Percentiles rank a stretch among this genome's conserved stretches.
Conservation (phyloP, 305 asterid species). For the Fraxinus ornus region DNA sequence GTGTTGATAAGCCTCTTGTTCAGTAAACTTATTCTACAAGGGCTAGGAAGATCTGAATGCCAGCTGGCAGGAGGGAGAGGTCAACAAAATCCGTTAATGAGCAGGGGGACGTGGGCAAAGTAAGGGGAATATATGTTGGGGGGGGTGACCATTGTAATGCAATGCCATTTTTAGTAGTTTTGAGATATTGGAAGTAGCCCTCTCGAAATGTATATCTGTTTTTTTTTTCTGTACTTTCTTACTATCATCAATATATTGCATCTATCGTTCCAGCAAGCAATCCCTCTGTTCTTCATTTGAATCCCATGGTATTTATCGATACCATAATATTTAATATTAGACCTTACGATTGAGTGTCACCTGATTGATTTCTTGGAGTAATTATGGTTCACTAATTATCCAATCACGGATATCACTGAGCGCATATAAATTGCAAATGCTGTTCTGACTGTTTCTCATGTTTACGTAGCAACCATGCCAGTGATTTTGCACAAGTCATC, state of each 20-base stretch:
- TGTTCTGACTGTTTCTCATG: slow-evolving; percentile 17
- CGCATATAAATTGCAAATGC: slow-evolving; percentile 8
- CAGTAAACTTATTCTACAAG: not conserved
- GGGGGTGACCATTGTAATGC: not conserved
- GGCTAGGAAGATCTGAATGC: too few relatives aligned
- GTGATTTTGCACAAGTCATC: slow-evolving; percentile 48
- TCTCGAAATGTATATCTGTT: not conserved
- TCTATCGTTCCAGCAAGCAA: not conserved
- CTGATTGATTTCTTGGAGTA: not conserved
- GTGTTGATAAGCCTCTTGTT: not conserved
- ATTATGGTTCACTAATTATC: not conserved
- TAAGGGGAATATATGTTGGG: too few relatives aligned
- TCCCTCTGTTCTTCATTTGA: not conserved
- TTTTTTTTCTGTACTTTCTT: not conserved
- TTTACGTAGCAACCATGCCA: slow-evolving; percentile 32
- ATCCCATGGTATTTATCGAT: not conserved
- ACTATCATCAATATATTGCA: not conserved
- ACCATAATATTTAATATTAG: not conserved
- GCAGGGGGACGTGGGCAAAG: too few relatives aligned
- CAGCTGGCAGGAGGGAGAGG: too few relatives aligned
- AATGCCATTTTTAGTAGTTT: not conserved
- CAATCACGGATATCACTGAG: not conserved
- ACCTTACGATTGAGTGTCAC: not conserved
- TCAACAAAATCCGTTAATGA: too few relatives aligned
- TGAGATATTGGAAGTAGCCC: not conserved